Conservation (phyloP, 345 rosid species). For the Mercurialis annua region DNA sequence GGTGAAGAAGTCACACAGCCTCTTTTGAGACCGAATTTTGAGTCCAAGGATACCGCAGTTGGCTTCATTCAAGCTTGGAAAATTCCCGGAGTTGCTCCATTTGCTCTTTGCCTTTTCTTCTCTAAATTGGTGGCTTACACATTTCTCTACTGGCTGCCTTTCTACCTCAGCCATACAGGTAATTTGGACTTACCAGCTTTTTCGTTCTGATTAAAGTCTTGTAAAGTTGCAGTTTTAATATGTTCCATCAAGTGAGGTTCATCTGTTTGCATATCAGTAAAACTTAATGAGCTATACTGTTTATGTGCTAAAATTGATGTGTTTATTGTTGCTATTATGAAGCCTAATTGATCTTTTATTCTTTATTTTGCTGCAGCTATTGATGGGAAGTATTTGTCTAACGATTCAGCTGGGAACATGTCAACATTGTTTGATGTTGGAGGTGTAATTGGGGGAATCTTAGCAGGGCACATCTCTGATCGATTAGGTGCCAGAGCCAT, state of each 20-base stretch:
- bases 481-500: constrained; percentile 77
- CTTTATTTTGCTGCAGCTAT: constrained; percentile 51
- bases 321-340: background rate
- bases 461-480: constrained; percentile 93
- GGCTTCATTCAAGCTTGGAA: constrained; percentile 94
- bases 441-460: constrained; percentile 90
- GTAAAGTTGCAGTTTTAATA: background rate
- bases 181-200: constrained; percentile 7
- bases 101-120: constrained; percentile 92
- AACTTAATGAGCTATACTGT: too few species aligned
- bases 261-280: too few species aligned
- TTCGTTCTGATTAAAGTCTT: background rate
- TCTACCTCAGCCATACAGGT: constrained; percentile 94
- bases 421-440: constrained; percentile 92
- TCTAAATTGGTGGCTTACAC: constrained; percentile 93
- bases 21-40: constrained; percentile 40
- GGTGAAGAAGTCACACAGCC: constrained; percentile 48
- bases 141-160: constrained; percentile 98
- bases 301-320: background rate
- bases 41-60: constrained; percentile 51
- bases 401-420: constrained; percentile 69
- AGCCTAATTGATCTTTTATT: background rate
- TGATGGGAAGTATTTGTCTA: constrained; percentile 74
- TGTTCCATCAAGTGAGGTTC: too few species aligned
- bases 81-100: constrained; percentile 93